These are phyloP conservation scores for Cryptosporidium ubiquitum DNA, from an alignment of 169 alveolate genomes.

Conservation along the genomic window DNA sequence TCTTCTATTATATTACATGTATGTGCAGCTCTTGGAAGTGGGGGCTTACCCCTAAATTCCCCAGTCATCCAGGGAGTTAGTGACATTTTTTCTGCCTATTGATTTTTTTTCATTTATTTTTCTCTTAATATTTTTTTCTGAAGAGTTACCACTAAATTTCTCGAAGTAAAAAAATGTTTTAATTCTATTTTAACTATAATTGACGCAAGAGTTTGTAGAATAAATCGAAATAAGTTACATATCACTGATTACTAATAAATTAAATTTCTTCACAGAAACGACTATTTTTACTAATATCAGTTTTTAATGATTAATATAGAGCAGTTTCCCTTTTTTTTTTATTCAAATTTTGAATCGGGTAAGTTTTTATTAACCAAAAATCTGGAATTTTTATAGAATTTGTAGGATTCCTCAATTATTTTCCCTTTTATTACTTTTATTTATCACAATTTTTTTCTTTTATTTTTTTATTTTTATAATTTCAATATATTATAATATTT, in stretches of 20 bases:
- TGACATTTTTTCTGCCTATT: not conserved
- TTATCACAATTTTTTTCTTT: not conserved
- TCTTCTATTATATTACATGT: constrained; percentile 80
- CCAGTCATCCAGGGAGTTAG: constrained; percentile 67
- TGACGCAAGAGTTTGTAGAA: not conserved
- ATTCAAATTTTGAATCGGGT: not conserved
- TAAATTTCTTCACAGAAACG: not conserved
- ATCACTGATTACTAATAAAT: not conserved
- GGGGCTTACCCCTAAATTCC: constrained; percentile 78
- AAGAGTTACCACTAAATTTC: not conserved
- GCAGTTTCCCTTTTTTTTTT: too few species aligned
- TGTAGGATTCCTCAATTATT: too few species aligned
- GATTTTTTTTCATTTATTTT: not conserved
- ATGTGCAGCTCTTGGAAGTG: constrained; percentile 85
- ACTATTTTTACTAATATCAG: not conserved
- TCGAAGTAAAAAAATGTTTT: not conserved
- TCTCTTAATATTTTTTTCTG: not conserved
- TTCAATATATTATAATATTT: not conserved
- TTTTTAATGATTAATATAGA: too few species aligned
- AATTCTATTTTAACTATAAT: not conserved
- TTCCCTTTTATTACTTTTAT: too few species aligned
- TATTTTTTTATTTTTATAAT: too few species aligned
- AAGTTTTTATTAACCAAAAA: not conserved
- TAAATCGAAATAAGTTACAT: too few species aligned
- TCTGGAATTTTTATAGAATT: too few species aligned